These are phyloP conservation scores for Thermomucor indicae-seudaticae DNA, from an alignment of 371 early-diverging fungal species.

Conservation along the genomic window DNA sequence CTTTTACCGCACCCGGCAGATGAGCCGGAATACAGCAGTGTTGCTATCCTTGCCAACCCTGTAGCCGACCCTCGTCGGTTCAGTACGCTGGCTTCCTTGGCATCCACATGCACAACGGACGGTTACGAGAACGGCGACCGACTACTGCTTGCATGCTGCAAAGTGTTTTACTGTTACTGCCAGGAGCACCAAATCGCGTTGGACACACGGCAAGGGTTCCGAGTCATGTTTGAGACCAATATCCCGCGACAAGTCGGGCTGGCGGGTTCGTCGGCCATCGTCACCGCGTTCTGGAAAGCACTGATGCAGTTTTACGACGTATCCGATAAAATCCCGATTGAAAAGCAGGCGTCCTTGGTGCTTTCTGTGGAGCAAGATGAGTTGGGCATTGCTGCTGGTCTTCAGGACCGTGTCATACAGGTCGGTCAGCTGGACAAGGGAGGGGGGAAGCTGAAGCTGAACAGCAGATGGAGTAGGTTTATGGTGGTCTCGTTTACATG, in stretches of 20 bases:
- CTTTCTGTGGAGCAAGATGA: slow-evolving; percentile 59
- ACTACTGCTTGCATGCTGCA: slow-evolving; percentile 56
- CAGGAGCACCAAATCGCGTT: slow-evolving; percentile 29
- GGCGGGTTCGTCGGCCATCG: slow-evolving; percentile 66
- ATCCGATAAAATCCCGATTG: slow-evolving; percentile 39
- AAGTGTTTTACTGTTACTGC: slow-evolving; percentile 55
- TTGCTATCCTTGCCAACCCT: slow-evolving; percentile 40
- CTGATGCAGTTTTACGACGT: slow-evolving; percentile 47
- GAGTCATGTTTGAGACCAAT: slow-evolving; percentile 54
- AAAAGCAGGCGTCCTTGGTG: slow-evolving; percentile 54
- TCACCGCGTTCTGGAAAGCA: slow-evolving; percentile 57
- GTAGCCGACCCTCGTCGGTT: slow-evolving; percentile 46
- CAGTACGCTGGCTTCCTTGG: slow-evolving; percentile 30
- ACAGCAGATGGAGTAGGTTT: slow-evolving; percentile 14
- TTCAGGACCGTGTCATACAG: slow-evolving; percentile 71
- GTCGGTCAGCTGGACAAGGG: slow-evolving; percentile 11
- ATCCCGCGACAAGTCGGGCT: slow-evolving; percentile 75
- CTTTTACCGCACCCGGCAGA: slow-evolving; percentile 38
- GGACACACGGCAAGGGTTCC: slow-evolving; percentile 46
- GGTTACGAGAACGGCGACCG: slow-evolving; percentile 60
- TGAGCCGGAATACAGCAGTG: slow-evolving; percentile 25
- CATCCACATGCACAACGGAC: slow-evolving; percentile 36
- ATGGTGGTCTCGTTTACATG: slow-evolving; percentile 69
- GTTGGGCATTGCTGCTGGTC: slow-evolving; percentile 62
- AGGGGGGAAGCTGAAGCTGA: background rate